Evolutionary conservation across 495 filamentous ascomycete genomes (phyloP), one percentile per base, ranked within the genome.

Genomic region (Talaromyces adpressus): DNA sequence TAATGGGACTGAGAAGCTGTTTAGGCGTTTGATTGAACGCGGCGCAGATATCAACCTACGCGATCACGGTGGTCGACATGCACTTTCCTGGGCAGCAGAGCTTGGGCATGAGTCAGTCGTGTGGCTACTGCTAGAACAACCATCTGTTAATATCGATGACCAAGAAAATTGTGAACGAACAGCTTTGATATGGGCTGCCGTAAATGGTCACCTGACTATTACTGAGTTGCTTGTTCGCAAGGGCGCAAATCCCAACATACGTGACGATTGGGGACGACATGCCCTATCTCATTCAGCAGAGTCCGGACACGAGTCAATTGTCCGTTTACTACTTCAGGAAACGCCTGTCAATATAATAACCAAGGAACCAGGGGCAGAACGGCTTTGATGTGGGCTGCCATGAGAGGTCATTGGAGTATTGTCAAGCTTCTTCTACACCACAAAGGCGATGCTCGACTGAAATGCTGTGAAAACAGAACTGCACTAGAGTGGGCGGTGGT

Each of bases 11-110:
- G 36, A 41, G 14, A 14, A 41, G 36, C 36, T 41, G 6, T 41
- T 14, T 41, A 41, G 36, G 36, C 6, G 36, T 41, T 41, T 41
- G 36, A 41, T 54, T 27, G 51, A 54, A 20, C n/a, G 23, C 18
- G 23, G 23, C 23, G 51, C 51, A 20, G 51, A 54, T 20, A 54
- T 54, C 51, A 27, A 54, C 9, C 36, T 41, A 41, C 36, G 36
- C 36, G 68, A 72, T 23, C 56, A 68, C 47, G 52, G 65, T 18
- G 69, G 66, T 22, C 67, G 65, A 32, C 77, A 72, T 18, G 71
- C 77, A 30, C 67, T 82, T 29, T 74, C 68, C 8, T 73, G 61
- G 64, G 79, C 78, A 18, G 74, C 73, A 20, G 64, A 61, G 57
- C 63, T 64, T 16, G 79, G 77, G 9, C 69, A 81, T 61, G 64